Base-by-base conservation (phyloP, 306 rosid genomes). In the Echinosophora koreensis region DNA sequence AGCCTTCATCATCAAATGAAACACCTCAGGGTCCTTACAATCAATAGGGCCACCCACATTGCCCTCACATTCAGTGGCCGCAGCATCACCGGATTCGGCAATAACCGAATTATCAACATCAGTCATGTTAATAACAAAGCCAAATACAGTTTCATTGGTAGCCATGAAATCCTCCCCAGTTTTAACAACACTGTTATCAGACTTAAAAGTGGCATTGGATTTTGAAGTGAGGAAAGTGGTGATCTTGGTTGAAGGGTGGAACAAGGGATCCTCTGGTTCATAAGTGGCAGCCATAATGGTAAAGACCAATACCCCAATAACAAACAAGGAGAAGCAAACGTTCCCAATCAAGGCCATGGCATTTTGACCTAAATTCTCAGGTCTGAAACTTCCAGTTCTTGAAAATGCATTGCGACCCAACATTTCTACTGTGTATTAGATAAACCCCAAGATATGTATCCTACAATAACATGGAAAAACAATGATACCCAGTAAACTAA, bases 161-260 rank as follows among this genome's bases (percentile, higher is more conserved):
- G 96, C 91, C 94, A 96, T 79, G 85, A 96, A 96, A 87, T 93
- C 95, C 88, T 96, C 99, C 8, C 99, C 99, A 3, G 99, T 96
- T 77, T 65, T 93, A 49, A 89, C 95, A 68, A 89, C 96, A 42
- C 90, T 77, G 74, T 87, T 84, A 69, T 96, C 99, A 10, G 99
- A 86, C 81, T 89, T 88, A 41, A 96, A 96, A 79, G 99, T 96
- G 79, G 99, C 98, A 88, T 96, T 96, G 74, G 99, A 92, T 62
- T 77, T 88, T 50, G 99, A 96, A 50, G 98, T 88, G 32, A 96
- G 96, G 77, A 92, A 91, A 34, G 91, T 87, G 57, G 94, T 85
- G 76, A 96, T 92, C 91, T 88, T 91, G 46, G 97, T 92, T 34
- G 99, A 88, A 66, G 99, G 99, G 78, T 90, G 94, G 81, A 96